phyloP scores from a whole-genome alignment of 139 green algal species.

The Coccomyxa sp. region DNA sequence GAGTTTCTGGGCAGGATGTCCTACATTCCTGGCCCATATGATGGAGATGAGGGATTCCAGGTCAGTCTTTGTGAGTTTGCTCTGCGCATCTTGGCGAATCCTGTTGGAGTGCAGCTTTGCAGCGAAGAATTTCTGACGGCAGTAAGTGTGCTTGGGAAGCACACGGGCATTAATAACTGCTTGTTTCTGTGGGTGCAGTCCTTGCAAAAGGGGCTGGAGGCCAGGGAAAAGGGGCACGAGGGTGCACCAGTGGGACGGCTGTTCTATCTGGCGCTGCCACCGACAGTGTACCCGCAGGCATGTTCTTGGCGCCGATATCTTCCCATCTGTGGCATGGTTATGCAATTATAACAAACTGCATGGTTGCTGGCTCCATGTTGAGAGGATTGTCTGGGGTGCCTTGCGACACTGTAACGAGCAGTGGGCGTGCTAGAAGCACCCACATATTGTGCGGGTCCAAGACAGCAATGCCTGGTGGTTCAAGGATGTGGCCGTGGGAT shows the following conservation, averaged over 20 bases:
- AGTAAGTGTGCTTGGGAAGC: too few species aligned
- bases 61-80: not conserved
- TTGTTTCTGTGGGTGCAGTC: conserved; percentile 6
- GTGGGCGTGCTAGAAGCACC: too few species aligned
- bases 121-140: too few species aligned
- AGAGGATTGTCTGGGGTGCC: too few species aligned
- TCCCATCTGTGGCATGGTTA: not conserved
- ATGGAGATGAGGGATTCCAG: conserved; percentile 47
- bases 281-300: conserved; percentile 89
- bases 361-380: too few species aligned
- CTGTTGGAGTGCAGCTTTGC: too few species aligned
- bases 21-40: conserved; percentile 66
- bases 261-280: conserved; percentile 95
- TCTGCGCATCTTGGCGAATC: too few species aligned
- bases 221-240: conserved; percentile 35
- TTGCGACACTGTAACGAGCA: too few species aligned
- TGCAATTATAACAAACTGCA: too few species aligned
- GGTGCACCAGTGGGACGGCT: conserved; percentile 56
- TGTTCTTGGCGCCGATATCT: conserved; percentile 6
- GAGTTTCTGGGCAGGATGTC: conserved; percentile 62
- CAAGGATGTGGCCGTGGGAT: too few species aligned
- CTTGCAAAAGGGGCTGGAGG: conserved; percentile 35
- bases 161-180: not conserved
- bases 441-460: not conserved
- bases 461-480: not conserved